phyloP scores from a whole-genome alignment of 257 asterid genomes.

The Solanum corneliomulleri region DNA sequence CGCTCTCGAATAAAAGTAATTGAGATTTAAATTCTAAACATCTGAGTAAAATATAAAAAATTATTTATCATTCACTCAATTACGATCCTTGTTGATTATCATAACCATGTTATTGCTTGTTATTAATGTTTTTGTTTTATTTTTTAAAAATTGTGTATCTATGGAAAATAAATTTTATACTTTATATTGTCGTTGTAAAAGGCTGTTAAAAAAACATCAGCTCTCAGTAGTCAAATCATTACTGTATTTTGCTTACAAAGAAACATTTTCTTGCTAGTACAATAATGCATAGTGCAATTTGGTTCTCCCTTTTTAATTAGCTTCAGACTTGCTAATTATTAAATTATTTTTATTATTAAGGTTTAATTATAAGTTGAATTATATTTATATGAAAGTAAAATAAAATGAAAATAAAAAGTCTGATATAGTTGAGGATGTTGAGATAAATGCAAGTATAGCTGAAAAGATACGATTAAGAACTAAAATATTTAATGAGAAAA shows the following conservation, averaged over 20 bases:
- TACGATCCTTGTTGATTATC: too few species aligned
- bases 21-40: fast-evolving
- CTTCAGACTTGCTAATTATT: not conserved
- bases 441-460: too few species aligned
- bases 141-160: fast-evolving
- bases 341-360: too few species aligned
- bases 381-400: not conserved
- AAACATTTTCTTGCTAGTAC: not conserved
- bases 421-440: not conserved
- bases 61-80: too few species aligned
- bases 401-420: too few species aligned
- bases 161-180: not conserved
- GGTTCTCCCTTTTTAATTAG: not conserved
- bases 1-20: fast-evolving
- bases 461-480: too few species aligned
- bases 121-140: not conserved
- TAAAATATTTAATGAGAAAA: too few species aligned
- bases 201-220: not conserved
- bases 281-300: not conserved
- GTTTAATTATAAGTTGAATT: too few species aligned
- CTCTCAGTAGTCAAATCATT: not conserved
- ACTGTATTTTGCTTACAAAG: not conserved
- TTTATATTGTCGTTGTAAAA: not conserved
- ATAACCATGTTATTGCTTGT: too few species aligned
- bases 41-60: fast-evolving